Conservation (phyloP, 1,284 basidiomycete genomes). For the Cronartium ribicola region DNA sequence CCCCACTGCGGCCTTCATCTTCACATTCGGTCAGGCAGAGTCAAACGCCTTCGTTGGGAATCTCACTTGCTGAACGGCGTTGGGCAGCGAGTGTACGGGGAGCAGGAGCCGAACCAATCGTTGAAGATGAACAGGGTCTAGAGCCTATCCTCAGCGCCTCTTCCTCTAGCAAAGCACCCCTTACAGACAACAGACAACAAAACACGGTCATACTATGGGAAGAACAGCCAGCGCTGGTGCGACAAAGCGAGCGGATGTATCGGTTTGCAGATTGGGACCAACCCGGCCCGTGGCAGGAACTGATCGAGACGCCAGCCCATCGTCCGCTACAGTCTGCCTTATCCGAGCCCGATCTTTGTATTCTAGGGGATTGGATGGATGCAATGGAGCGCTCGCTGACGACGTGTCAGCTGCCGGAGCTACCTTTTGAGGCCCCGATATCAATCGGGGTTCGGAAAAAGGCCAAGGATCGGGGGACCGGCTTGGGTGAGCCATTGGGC, state of each 20-base stretch:
- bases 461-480: not conserved
- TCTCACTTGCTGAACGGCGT: conserved; percentile 26
- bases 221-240: conserved; percentile 15
- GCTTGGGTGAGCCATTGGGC: not conserved
- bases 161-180: not conserved
- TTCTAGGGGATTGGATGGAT: conserved; percentile 11
- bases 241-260: conserved; percentile 20
- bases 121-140: conserved; percentile 9
- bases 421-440: conserved; percentile 21
- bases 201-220: conserved; percentile 15
- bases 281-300: not conserved
- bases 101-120: not conserved
- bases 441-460: conserved; percentile 17
- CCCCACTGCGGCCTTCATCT: not conserved
- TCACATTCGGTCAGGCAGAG: not conserved
- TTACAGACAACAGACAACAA: conserved; percentile 1
- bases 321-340: not conserved
- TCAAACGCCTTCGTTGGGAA: not conserved
- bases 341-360: not conserved
- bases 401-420: conserved; percentile 15
- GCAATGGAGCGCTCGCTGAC: conserved; percentile 9
- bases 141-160: conserved; percentile 7
- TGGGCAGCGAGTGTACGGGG: conserved; percentile 25
- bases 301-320: not conserved
- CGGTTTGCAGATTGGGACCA: conserved; percentile 23